These are phyloP conservation scores for Phytophthora quininea DNA, from an alignment of 352 stramenopile genomes.

Conservation along the genomic window DNA sequence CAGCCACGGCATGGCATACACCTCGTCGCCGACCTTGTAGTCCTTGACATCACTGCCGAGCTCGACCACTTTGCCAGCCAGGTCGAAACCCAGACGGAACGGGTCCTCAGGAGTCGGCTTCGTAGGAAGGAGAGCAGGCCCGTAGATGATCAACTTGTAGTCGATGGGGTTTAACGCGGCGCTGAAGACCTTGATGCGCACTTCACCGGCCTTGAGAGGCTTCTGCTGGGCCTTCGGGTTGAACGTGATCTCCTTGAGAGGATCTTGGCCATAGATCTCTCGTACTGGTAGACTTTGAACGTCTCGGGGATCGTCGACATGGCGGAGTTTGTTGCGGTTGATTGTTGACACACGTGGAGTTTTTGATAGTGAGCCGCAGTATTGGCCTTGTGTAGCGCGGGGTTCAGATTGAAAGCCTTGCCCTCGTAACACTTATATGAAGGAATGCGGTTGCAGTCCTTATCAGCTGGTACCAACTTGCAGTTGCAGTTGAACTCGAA, in stretches of 20 bases:
- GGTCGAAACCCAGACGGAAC: slow-evolving; percentile 40
- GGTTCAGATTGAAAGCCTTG: too few species aligned
- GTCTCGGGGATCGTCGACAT: slow-evolving; percentile 12
- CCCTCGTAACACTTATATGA: too few species aligned
- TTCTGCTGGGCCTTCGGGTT: slow-evolving; percentile 15
- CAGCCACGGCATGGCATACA: slow-evolving; percentile 30
- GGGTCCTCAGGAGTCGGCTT: slow-evolving; percentile 25
- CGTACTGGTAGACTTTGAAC: slow-evolving; percentile 36
- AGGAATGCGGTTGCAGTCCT: too few species aligned
- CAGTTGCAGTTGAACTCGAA: too few species aligned
- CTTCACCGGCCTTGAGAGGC: slow-evolving; percentile 22
- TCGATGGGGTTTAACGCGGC: slow-evolving; percentile 33
- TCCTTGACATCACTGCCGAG: slow-evolving; percentile 32
- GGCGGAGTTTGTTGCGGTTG: background rate
- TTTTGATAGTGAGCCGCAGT: background rate
- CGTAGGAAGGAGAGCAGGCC: background rate
- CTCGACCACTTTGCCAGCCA: slow-evolving; percentile 40
- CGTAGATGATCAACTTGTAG: slow-evolving; percentile 21
- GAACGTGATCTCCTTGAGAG: slow-evolving; percentile 31
- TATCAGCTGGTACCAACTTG: too few species aligned
- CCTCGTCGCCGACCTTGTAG: slow-evolving; percentile 38
- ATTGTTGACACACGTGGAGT: background rate
- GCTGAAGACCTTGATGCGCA: slow-evolving; percentile 44
- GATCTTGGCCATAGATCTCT: slow-evolving; percentile 32
- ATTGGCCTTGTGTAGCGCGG: too few species aligned